phyloP scores from a whole-genome alignment of 2,329 filamentous ascomycete species.

The Didymella sp. region DNA sequence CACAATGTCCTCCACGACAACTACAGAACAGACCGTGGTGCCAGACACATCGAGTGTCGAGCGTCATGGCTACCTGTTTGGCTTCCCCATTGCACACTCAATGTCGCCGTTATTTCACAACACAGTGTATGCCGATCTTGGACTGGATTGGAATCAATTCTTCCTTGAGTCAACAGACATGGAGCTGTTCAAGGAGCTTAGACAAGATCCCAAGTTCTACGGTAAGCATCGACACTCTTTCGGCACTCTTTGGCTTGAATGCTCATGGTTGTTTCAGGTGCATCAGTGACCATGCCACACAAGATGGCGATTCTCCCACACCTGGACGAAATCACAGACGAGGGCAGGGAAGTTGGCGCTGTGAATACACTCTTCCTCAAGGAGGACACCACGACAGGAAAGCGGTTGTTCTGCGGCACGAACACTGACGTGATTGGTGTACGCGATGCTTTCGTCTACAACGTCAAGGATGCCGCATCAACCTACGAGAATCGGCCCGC shows the following conservation, averaged over 20 bases:
- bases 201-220: conserved; percentile 66
- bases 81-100: conserved; percentile 63
- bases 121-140: conserved; percentile 59
- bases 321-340: conserved; percentile 76
- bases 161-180: conserved; percentile 56
- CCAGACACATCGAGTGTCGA: conserved; percentile 36
- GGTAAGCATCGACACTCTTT: conserved; percentile 51
- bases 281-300: conserved; percentile 82
- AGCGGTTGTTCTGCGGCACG: conserved; percentile 69
- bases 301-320: conserved; percentile 77
- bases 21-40: conserved; percentile 6
- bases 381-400: conserved; percentile 54
- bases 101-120: conserved; percentile 62
- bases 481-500: conserved; percentile 67
- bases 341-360: conserved; percentile 75
- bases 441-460: conserved; percentile 69
- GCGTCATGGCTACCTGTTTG: conserved; percentile 63
- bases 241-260: neutral
- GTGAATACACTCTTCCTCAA: conserved; percentile 79
- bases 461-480: conserved; percentile 53
- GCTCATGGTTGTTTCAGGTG: conserved; percentile 55
- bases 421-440: conserved; percentile 84
- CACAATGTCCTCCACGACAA: conserved; percentile 11
- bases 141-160: conserved; percentile 60
- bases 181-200: conserved; percentile 55